phyloP scores from a whole-genome alignment of 2,329 filamentous ascomycete genomes.

The Aspergillus bombycis region DNA sequence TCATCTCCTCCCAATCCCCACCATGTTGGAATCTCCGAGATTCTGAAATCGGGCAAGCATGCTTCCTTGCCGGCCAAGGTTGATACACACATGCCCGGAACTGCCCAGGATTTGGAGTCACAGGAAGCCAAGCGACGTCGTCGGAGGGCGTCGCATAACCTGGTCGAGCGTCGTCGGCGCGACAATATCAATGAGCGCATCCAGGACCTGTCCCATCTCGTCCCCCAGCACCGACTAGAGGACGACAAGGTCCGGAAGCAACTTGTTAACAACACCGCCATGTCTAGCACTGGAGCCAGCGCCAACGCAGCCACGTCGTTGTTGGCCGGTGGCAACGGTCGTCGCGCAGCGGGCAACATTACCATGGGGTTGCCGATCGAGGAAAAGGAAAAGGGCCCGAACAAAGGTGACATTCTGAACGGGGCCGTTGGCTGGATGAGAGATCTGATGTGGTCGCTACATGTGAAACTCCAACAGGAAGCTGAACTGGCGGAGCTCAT shows the following conservation, averaged over 20 bases:
- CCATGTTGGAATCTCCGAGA: conserved; percentile 80
- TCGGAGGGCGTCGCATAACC: conserved; percentile 90
- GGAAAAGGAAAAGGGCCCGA: conserved; percentile 97
- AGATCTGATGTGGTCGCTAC: conserved; percentile 95
- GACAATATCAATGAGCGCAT: conserved; percentile 99
- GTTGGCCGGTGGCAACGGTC: conserved; percentile 79
- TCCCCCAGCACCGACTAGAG: conserved; percentile 88
- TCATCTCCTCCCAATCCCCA: conserved; percentile 69
- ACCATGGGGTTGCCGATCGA: conserved; percentile 91
- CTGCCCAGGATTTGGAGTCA: conserved; percentile 64
- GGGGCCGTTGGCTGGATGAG: conserved; percentile 96
- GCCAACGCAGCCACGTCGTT: conserved; percentile 72
- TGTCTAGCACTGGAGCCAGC: conserved; percentile 74
- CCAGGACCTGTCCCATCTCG: conserved; percentile 90
- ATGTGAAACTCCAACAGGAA: conserved; percentile 86
- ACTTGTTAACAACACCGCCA: conserved; percentile 85
- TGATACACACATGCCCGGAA: conserved; percentile 51
- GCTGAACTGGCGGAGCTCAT: conserved; percentile 81
- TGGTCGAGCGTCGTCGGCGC: conserved; percentile 89
- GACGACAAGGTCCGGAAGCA: conserved; percentile 97
- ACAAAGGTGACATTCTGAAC: conserved; percentile 98
- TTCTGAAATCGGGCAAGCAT: conserved; percentile 79
- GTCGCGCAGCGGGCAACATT: conserved; percentile 84
- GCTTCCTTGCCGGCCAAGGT: conserved; percentile 91
- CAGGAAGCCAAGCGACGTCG: conserved; percentile 93